Base-by-base conservation (phyloP, 1,139 yeast genomes). In the Suhomyces atakaporum region DNA sequence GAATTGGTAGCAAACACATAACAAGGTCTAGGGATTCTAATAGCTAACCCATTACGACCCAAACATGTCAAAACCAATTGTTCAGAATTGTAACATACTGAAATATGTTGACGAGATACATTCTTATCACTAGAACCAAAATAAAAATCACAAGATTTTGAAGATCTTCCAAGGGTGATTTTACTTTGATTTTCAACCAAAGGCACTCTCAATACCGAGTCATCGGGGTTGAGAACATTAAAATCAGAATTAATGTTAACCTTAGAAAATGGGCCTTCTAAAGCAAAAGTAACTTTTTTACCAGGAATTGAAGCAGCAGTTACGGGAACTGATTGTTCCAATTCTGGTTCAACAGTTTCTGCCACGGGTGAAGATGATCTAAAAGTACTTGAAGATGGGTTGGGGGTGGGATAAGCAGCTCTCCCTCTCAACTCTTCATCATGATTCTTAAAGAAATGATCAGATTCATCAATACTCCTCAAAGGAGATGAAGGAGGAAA, bases 401-500 rank as follows among this genome's bases (percentile, higher is more conserved):
- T 66, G 6, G 82, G 82, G 0, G 81, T 75, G 9, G 81, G 81
- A 41, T 67, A 70, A 16, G 57, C 56, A 7, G 36, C 41, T 39
- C 62, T 50, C 7, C 64, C 65, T 33, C 66, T 48, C n/a, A 30
- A 29, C 13, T 25, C 35, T 11, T 30, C 37, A 3, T 36, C 40
- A 26, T 24, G 26, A 30, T 20, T 27, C 35, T 32, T 35, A 25
- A 30, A 8, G 32, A 23, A 53, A 6, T 63, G 61, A 21, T 61
- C 64, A 25, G 49, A 50, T 29, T 53, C 56, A 18, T 45, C 54
- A 27, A 47, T 53, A 38, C 63, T 64, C 36, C 69, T 55, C 41
- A 77, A 67, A 2, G 86, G 85, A 20, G 85, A 80, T 18, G 85
- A 79, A 14, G 86, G 86, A 9, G 84, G 84, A 55, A 78, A 79